phyloP scores from a whole-genome alignment of 441 rosid species.

The Breynia disticha region DNA sequence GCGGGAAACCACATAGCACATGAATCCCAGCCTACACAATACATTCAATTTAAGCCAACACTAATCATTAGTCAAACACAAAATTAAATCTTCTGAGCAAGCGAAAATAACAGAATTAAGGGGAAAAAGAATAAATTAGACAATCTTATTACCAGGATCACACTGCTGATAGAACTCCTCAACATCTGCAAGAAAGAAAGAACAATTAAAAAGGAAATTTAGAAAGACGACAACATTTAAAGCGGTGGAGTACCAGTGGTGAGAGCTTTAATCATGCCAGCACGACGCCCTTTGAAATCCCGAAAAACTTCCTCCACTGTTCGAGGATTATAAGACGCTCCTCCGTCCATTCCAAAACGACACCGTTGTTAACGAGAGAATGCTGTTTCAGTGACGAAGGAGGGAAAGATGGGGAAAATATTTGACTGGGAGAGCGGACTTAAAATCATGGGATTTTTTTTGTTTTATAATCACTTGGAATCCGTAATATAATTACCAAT shows the following conservation, averaged over 20 bases:
- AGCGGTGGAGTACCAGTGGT: slow-evolving; percentile 34
- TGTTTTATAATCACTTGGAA: too few relatives aligned
- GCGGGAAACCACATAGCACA: too few relatives aligned
- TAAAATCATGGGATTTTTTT: too few relatives aligned
- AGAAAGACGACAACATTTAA: background rate
- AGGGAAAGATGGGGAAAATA: too few relatives aligned
- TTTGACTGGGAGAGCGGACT: too few relatives aligned
- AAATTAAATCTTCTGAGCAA: background rate
- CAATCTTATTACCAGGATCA: slow-evolving; percentile 62
- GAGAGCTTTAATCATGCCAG: slow-evolving; percentile 67
- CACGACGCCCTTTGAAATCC: slow-evolving; percentile 68
- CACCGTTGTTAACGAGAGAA: too few relatives aligned
- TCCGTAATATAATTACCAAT: too few relatives aligned
- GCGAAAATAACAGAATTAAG: background rate
- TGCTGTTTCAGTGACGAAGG: too few relatives aligned
- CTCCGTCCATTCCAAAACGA: too few relatives aligned
- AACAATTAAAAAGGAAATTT: background rate
- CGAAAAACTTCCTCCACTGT: slow-evolving; percentile 71
- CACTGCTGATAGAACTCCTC: slow-evolving; percentile 68
- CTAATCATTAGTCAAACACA: too few relatives aligned
- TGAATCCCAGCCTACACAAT: too few relatives aligned
- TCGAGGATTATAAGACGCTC: slow-evolving; percentile 53
- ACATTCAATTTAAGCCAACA: too few relatives aligned
- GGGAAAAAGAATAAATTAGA: background rate
- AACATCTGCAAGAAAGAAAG: slow-evolving; percentile 41